Conservation (phyloP, 1,284 basidiomycete species). For the Ceratobasidium sp. region DNA sequence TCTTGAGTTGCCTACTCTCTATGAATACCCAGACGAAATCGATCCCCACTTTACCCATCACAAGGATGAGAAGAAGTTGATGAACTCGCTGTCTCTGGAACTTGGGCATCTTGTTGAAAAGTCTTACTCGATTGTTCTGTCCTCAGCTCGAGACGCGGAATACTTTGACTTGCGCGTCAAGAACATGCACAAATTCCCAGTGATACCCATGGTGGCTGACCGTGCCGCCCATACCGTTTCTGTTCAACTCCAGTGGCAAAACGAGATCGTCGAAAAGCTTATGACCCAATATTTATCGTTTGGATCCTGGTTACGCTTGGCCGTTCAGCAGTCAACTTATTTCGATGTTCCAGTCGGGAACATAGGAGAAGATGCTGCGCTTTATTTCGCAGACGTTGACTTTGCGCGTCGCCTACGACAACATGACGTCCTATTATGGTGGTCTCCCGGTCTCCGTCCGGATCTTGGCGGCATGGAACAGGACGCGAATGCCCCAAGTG, state of each 20-base stretch:
- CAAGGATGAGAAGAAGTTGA: slow-evolving; percentile 76
- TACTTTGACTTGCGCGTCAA: slow-evolving; percentile 84
- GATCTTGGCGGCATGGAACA: slow-evolving; percentile 95
- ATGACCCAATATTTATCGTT: slow-evolving; percentile 81
- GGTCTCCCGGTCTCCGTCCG: slow-evolving; percentile 89
- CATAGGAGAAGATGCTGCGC: slow-evolving; percentile 87
- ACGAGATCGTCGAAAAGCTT: slow-evolving; percentile 78
- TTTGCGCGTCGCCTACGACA: slow-evolving; percentile 86
- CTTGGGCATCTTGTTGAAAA: slow-evolving; percentile 72
- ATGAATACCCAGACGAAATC: slow-evolving; percentile 75
- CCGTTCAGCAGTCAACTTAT: slow-evolving; percentile 84
- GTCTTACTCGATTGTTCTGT: slow-evolving; percentile 79
- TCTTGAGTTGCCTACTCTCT: slow-evolving; percentile 48
- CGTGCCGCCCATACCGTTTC: slow-evolving; percentile 77
- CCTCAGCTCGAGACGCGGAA: slow-evolving; percentile 81
- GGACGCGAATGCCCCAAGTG: slow-evolving; percentile 73
- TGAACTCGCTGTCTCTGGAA: slow-evolving; percentile 90
- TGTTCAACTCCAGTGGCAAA: slow-evolving; percentile 76
- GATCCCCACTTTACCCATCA: slow-evolving; percentile 83
- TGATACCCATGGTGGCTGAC: slow-evolving; percentile 84
- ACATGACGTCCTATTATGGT: slow-evolving; percentile 96
- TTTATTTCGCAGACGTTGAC: slow-evolving; percentile 88
- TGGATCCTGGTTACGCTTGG: slow-evolving; percentile 82
- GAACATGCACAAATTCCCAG: slow-evolving; percentile 84
- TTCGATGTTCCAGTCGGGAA: slow-evolving; percentile 94